phyloP scores from a whole-genome alignment of 192 early-diverging fungal genomes.

The Coemansia sp. region DNA sequence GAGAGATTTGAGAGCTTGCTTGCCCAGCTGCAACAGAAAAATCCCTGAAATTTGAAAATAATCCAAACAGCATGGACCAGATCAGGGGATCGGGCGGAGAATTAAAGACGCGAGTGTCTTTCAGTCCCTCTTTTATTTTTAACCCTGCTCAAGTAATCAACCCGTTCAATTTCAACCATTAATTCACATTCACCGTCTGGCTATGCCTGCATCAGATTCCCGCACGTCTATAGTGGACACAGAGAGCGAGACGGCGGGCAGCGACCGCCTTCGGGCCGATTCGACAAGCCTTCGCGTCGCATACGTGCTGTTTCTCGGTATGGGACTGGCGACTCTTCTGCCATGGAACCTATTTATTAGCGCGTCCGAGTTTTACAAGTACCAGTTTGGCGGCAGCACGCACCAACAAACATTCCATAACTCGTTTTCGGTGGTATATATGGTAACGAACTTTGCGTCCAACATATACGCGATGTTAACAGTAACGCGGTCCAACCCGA shows the following conservation, averaged over 20 bases:
- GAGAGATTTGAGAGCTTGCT: no score
- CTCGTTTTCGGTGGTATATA: slow-evolving; percentile 71
- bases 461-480: slow-evolving; percentile 56
- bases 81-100: no score
- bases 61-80: no score
- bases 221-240: background rate
- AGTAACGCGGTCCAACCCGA: slow-evolving; percentile 40
- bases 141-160: no score
- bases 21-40: no score
- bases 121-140: no score
- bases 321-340: slow-evolving; percentile 74
- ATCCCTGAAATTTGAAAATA: no score
- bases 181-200: background rate
- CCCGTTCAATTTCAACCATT: no score
- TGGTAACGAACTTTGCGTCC: slow-evolving; percentile 60
- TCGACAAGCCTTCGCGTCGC: slow-evolving; percentile 25
- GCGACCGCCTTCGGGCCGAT: background rate
- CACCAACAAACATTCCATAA: slow-evolving; percentile 71
- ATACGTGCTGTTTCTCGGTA: slow-evolving; percentile 68
- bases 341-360: slow-evolving; percentile 86
- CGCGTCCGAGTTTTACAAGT: slow-evolving; percentile 71
- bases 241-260: slow-evolving; percentile 7
- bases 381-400: slow-evolving; percentile 60
- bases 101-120: no score
- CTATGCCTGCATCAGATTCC: background rate